Percentiles rank a stretch among this genome's conserved stretches.
phyloP scores from a whole-genome alignment of 371 early-diverging fungal genomes.

The Conidiobolus incongruus region DNA sequence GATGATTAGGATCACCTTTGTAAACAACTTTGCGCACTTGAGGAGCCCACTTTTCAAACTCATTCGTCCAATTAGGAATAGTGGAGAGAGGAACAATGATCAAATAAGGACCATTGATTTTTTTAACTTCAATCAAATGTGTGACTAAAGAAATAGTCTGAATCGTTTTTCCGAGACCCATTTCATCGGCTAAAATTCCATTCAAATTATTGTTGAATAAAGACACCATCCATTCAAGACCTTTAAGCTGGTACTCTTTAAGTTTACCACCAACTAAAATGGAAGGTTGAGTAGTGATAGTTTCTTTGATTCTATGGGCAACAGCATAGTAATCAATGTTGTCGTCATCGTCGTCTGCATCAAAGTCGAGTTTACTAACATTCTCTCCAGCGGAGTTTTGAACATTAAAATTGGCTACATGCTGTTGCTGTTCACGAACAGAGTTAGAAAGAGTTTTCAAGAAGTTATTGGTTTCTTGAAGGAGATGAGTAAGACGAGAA shows the following conservation, averaged over 20 bases:
- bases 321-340: slow-evolving; percentile 64
- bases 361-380: no score
- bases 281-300: slow-evolving; percentile 44
- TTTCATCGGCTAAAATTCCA: slow-evolving; percentile 98
- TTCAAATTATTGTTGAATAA: slow-evolving; percentile 88
- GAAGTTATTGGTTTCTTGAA: slow-evolving; percentile 72
- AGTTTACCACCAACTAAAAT: slow-evolving; percentile 71
- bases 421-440: slow-evolving; percentile 55
- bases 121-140: slow-evolving; percentile 77
- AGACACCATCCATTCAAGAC: slow-evolving; percentile 96
- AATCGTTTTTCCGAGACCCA: slow-evolving; percentile 93
- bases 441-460: slow-evolving; percentile 53
- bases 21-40: slow-evolving; percentile 72
- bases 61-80: slow-evolving; percentile 90
- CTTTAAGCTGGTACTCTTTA: slow-evolving; percentile 95
- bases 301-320: slow-evolving; percentile 66
- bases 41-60: slow-evolving; percentile 97
- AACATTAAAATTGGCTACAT: slow-evolving; percentile 14
- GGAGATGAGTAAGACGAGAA: slow-evolving; percentile 68
- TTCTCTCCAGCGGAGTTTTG: not conserved
- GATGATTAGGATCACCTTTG: slow-evolving; percentile 60
- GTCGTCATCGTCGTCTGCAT: slow-evolving; percentile 12
- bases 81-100: slow-evolving; percentile 84
- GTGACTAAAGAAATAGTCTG: slow-evolving; percentile 95
- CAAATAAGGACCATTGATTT: slow-evolving; percentile 78